These are phyloP conservation scores for Mesotaenium endlicherianum DNA, from an alignment of 139 green algal species.

Conservation along the genomic window DNA sequence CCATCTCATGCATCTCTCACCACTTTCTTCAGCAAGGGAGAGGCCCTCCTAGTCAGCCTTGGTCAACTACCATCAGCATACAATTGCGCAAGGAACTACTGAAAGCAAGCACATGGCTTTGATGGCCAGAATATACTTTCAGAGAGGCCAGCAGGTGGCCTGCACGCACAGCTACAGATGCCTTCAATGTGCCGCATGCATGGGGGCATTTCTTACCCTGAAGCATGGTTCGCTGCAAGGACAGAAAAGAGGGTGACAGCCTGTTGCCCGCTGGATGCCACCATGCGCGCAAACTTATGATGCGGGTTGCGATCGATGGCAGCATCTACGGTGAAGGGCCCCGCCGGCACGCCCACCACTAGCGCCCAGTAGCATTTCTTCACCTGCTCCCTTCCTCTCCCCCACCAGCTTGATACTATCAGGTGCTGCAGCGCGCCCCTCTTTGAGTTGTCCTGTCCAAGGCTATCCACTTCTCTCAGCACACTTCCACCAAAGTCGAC, in stretches of 20 bases:
- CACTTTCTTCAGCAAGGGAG: background rate
- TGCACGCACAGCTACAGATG: background rate
- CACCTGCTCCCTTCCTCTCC: background rate
- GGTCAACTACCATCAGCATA: no score
- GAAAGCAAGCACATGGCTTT: no score
- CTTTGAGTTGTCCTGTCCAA: no score
- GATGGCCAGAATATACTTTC: background rate
- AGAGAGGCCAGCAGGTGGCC: background rate
- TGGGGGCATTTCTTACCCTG: background rate
- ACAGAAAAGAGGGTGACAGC: background rate
- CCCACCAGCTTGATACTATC: background rate
- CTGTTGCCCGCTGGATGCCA: background rate
- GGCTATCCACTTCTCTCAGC: no score
- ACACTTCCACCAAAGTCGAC: no score
- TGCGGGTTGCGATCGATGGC: conserved; percentile 8
- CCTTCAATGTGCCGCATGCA: background rate
- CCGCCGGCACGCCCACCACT: background rate
- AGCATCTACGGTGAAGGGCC: conserved; percentile 15
- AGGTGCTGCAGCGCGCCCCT: no score
- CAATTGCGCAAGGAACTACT: no score
- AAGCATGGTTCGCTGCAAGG: background rate
- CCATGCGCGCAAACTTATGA: conserved; percentile 9
- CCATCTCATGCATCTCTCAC: background rate
- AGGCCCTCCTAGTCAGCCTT: no score
- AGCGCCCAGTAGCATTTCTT: no score